Evolutionary conservation across 1,284 basidiomycete genomes (phyloP), one percentile per base, ranked within the genome.

Genomic region (Moesziomyces sp.): DNA sequence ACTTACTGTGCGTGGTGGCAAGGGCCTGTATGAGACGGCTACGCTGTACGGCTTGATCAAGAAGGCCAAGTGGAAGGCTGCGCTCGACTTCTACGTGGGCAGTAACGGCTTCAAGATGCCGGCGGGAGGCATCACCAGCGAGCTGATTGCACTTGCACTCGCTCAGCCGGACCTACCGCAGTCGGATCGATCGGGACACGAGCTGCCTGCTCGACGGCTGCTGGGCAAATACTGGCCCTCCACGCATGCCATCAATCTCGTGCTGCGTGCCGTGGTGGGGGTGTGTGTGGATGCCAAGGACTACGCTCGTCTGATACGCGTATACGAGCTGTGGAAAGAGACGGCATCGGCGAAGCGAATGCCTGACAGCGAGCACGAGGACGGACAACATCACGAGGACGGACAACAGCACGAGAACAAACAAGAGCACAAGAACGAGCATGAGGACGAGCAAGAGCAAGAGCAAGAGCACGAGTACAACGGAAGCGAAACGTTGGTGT

Each of bases 171-270:
- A 40, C 24, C 48, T 4, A 19, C 21, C 9, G 2, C 21, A 33
- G 26, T 5, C 24, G 23, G 13, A 5, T 23, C 5, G 42, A 28
- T 7, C 6, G 43, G 10, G 13, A 40, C 26, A 55, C 58, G 18
- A 18, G 7, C 8, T 21, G 30, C 9, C 30, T 30, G 30, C 38
- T 1, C 43, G 43, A 16, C 19, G 35, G 16, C 0, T 43, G 9
- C n/a, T 56, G 6, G 68, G 67, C n/a, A 63, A 52, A 24, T 52
- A 53, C n/a, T 75, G 67, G 73, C 73, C 73, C 0, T 64, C 63
- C 14, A 75, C 67, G 16, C 73, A 71, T 45, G 59, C 73, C 3
- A 65, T 71, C 47, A 71, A 67, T 46, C 55, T 71, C n/a, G 52
- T 62, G 47, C 56, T 75, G 11, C 62, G 49, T 7, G 68, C 68